phyloP scores from a whole-genome alignment of 1,284 basidiomycete genomes.

The Cystobasidiaceae sp. region DNA sequence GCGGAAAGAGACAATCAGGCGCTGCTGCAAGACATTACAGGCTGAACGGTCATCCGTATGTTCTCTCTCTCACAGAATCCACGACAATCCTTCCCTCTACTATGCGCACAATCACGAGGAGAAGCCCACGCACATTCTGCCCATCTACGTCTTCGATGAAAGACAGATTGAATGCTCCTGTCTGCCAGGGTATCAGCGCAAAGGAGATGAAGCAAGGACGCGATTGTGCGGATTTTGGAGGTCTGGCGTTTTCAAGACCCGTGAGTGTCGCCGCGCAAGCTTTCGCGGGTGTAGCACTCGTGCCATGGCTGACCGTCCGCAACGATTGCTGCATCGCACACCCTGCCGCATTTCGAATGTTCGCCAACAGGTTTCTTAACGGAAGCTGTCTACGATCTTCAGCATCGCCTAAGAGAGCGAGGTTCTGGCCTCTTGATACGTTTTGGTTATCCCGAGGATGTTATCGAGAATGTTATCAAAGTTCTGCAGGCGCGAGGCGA shows the following conservation, averaged over 20 bases:
- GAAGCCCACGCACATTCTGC: constrained; percentile 51
- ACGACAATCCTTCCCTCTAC: constrained; percentile 19
- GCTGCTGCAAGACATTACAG: too few species aligned
- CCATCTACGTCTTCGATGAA: constrained; percentile 55
- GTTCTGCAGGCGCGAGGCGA: constrained; percentile 46
- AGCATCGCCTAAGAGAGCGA: constrained; percentile 46
- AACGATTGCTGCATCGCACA: too few species aligned
- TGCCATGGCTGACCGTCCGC: too few species aligned
- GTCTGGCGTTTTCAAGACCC: constrained; percentile 49
- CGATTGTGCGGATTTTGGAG: constrained; percentile 53
- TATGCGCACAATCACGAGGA: constrained; percentile 31
- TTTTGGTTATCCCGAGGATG: constrained; percentile 51
- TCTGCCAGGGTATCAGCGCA: constrained; percentile 48
- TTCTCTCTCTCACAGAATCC: too few species aligned
- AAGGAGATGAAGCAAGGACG: constrained; percentile 46
- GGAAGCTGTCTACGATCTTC: constrained; percentile 53
- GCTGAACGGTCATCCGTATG: too few species aligned
- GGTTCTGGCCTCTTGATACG: constrained; percentile 53
- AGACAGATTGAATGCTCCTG: constrained; percentile 52
- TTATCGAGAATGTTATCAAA: constrained; percentile 49
- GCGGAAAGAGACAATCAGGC: too few species aligned
- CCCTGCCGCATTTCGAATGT: too few species aligned
- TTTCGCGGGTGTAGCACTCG: too few species aligned
- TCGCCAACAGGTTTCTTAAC: constrained; percentile 51
- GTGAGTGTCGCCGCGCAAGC: constrained; percentile 31